phyloP scores from a whole-genome alignment of 305 asterid species.

The Solanum chacoense region DNA sequence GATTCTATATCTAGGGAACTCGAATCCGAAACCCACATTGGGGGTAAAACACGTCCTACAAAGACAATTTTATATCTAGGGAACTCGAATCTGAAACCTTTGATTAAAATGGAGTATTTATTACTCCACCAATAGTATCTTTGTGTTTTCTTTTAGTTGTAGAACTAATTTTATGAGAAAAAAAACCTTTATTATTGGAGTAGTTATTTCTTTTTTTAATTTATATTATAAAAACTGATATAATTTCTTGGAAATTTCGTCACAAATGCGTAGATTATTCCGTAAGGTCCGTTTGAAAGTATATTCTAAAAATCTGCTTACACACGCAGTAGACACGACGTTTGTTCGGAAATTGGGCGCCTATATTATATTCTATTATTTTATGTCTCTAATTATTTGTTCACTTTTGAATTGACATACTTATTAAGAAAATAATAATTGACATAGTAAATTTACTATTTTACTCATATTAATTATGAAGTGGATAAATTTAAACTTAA shows the following conservation, averaged over 20 bases:
- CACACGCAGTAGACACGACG: background rate
- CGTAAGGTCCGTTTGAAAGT: background rate
- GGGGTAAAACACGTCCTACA: no score
- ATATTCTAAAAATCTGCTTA: background rate
- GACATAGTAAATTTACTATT: no score
- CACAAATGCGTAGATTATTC: background rate
- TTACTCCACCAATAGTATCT: background rate
- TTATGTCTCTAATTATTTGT: no score
- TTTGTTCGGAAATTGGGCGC: background rate
- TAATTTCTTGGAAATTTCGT: background rate
- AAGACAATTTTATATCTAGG: no score
- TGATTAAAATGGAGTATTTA: no score
- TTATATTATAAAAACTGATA: background rate
- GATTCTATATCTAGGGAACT: no score
- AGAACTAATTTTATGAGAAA: background rate
- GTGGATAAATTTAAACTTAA: no score
- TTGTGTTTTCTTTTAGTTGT: background rate
- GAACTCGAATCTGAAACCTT: no score
- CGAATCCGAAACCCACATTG: no score
- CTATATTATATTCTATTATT: background rate
- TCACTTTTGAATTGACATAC: accelerated
- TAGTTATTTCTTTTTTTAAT: background rate
- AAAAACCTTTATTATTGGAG: background rate
- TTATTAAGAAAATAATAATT: no score
- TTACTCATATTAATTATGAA: no score